A percentile compares a stretch with the other conserved stretches of the same genome.
Conservation (phyloP, 176 grass and related monocot genomes). For the Carex parvula region DNA sequence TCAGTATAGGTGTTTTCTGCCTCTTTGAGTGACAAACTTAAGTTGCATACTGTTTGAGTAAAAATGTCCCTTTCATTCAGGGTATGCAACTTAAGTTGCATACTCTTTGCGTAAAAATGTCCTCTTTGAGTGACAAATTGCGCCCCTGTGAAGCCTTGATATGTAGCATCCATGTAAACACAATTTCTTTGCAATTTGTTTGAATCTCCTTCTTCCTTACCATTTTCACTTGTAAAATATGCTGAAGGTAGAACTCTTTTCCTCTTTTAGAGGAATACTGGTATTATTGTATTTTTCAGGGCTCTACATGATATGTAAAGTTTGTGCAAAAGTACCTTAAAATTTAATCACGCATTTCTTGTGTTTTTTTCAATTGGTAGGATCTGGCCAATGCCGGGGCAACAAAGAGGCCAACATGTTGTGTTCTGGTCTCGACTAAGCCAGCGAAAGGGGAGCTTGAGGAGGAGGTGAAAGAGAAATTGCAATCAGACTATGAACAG, state of each 20-base stretch:
- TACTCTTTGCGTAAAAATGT: too few relatives aligned
- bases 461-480: slow-evolving; percentile 60
- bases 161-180: not conserved
- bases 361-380: slow-evolving; percentile 20
- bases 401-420: slow-evolving; percentile 88
- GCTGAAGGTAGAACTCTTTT: not conserved
- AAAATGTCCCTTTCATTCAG: too few relatives aligned
- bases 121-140: not conserved
- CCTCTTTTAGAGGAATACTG: not conserved
- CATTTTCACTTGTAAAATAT: not conserved
- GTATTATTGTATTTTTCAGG: not conserved
- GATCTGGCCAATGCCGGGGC: slow-evolving; percentile 71
- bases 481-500: slow-evolving; percentile 58
- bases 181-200: not conserved
- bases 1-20: not conserved
- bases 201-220: not conserved
- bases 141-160: not conserved
- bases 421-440: slow-evolving; percentile 62
- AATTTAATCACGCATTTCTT: not conserved
- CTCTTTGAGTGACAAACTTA: not conserved
- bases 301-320: not conserved
- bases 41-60: too few relatives aligned
- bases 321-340: not conserved
- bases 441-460: slow-evolving; percentile 53
- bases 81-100: too few relatives aligned